Conservation (phyloP, 2,329 filamentous ascomycete genomes). For the Acrocalymma vagum region DNA sequence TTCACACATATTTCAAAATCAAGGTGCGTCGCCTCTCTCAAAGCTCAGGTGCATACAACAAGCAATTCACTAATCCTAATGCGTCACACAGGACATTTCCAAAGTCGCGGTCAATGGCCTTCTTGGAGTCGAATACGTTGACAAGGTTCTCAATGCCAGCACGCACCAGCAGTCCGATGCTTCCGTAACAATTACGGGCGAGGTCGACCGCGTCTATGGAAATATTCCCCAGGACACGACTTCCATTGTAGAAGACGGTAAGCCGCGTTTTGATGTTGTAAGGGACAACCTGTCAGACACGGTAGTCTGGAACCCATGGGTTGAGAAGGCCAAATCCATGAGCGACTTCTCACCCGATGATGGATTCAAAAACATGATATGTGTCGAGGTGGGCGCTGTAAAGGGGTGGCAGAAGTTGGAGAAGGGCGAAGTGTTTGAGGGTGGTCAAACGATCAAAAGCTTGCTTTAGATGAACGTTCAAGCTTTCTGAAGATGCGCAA, state of each 20-base stretch:
- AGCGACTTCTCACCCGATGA: conserved; percentile 89
- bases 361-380: conserved; percentile 92
- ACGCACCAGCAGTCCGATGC: conserved; percentile 71
- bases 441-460: conserved; percentile 65
- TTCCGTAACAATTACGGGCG: conserved; percentile 74
- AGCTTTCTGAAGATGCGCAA: too few species aligned
- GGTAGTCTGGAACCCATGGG: conserved; percentile 98
- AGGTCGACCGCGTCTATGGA: conserved; percentile 90
- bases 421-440: conserved; percentile 75
- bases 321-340: conserved; percentile 82
- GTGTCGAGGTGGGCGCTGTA: conserved; percentile 89
- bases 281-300: conserved; percentile 87
- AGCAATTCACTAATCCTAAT: conserved; percentile 1
- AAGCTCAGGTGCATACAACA: too few species aligned
- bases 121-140: conserved; percentile 76
- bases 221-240: conserved; percentile 68
- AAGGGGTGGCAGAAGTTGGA: conserved; percentile 85
- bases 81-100: conserved; percentile 73
- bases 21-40: conserved; percentile 64
- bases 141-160: conserved; percentile 78
- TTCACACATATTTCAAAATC: conserved; percentile 90
- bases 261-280: conserved; percentile 74
- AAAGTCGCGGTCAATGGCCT: conserved; percentile 78
- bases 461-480: too few species aligned
- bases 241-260: conserved; percentile 69